These are phyloP conservation scores for Colletotrichum higginsianum DNA, from an alignment of 2,329 filamentous ascomycete species.

Conservation along the genomic window DNA sequence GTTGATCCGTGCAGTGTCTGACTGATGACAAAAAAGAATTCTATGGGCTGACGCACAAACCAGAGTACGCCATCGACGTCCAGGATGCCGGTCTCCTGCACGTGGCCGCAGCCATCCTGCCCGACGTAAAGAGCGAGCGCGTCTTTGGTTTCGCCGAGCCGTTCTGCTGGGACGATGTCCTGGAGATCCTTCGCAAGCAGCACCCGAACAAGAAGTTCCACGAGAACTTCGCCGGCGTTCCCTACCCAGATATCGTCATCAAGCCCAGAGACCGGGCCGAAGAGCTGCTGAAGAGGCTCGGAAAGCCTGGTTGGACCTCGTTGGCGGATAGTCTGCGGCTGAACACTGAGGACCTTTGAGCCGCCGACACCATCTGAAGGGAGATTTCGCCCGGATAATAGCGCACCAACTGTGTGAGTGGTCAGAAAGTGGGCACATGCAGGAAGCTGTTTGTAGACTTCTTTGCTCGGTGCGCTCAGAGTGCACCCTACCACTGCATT, in stretches of 20 bases:
- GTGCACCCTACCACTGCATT: no score
- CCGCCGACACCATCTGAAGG: neutral
- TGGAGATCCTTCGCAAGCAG: constrained; percentile 47
- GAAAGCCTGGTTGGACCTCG: constrained; percentile 42
- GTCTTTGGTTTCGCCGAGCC: constrained; percentile 67
- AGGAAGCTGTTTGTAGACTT: no score
- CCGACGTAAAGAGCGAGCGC: constrained; percentile 62
- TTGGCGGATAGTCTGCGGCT: constrained; percentile 36
- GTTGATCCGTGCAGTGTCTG: neutral
- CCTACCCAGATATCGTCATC: constrained; percentile 32
- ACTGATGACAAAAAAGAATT: neutral
- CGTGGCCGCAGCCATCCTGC: constrained; percentile 64
- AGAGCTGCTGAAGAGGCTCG: constrained; percentile 41
- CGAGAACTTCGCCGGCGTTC: constrained; percentile 44
- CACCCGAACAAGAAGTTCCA: constrained; percentile 44
- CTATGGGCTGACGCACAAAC: neutral
- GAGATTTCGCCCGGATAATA: fast-evolving
- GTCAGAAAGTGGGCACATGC: no score
- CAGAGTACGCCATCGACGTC: constrained; percentile 63
- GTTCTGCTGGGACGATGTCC: constrained; percentile 61
- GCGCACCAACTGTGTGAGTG: neutral
- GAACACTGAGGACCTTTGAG: constrained; percentile 21
- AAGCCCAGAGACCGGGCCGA: constrained; percentile 41
- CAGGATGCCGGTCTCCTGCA: constrained; percentile 67
- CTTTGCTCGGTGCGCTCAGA: no score